phyloP scores from a whole-genome alignment of 2,329 filamentous ascomycete genomes.

The Exophiala calicioides region DNA sequence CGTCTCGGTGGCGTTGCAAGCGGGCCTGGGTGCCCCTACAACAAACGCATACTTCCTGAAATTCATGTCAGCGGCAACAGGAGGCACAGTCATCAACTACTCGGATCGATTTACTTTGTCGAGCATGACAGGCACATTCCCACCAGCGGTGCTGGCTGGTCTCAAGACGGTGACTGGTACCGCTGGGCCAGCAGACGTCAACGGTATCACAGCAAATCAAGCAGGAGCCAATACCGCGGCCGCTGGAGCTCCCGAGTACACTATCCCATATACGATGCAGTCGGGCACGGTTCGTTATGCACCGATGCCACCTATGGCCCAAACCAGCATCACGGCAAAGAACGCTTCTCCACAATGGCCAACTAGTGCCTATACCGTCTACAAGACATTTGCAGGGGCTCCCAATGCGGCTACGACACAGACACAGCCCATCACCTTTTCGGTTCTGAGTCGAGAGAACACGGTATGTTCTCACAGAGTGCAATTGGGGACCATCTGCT shows the following conservation, averaged over 20 bases:
- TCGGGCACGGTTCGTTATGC: constrained; percentile 61
- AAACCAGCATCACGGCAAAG: constrained; percentile 60
- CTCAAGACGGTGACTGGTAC: constrained; percentile 39
- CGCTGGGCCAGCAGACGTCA: constrained; percentile 25
- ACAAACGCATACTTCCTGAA: constrained; percentile 59
- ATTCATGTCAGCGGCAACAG: constrained; percentile 57
- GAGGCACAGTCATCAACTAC: constrained; percentile 60
- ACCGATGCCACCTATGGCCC: constrained; percentile 61
- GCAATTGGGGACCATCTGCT: constrained; percentile 3
- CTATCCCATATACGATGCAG: constrained; percentile 58
- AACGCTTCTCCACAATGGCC: constrained; percentile 54
- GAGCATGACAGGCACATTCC: constrained; percentile 64
- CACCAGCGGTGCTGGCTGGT: constrained; percentile 41
- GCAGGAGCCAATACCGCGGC: constrained; percentile 31
- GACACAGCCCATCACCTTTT: constrained; percentile 54
- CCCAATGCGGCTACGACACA: constrained; percentile 55
- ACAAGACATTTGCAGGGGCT: constrained; percentile 44
- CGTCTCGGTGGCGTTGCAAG: constrained; percentile 48
- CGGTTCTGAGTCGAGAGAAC: constrained; percentile 56
- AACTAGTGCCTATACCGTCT: constrained; percentile 55
- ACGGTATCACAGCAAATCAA: constrained; percentile 32
- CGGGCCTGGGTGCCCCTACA: constrained; percentile 46
- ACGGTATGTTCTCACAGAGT: constrained; percentile 50
- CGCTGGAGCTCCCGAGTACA: constrained; percentile 34
- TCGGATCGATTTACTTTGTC: constrained; percentile 65